These are phyloP conservation scores for Monosporozyma servazzii DNA, from an alignment of 805 yeast species.

Conservation along the genomic window DNA sequence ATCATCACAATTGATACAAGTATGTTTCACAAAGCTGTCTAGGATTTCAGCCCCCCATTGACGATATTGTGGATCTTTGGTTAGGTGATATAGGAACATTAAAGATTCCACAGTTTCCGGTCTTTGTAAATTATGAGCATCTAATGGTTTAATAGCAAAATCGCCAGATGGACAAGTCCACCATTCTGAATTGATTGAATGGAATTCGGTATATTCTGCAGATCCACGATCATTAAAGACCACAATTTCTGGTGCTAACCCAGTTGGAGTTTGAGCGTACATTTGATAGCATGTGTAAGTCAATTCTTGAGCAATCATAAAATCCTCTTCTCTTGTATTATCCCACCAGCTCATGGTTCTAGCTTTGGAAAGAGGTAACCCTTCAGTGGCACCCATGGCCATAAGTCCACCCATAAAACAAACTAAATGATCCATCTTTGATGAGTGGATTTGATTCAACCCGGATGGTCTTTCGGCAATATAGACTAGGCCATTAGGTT, in stretches of 20 bases:
- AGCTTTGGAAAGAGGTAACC: conserved; percentile 47
- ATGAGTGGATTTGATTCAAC: conserved; percentile 41
- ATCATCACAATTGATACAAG: conserved; percentile 39
- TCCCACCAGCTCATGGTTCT: conserved; percentile 50
- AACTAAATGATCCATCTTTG: conserved; percentile 87
- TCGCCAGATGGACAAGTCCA: conserved; percentile 38
- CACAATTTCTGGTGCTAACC: conserved; percentile 82
- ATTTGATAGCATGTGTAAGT: conserved; percentile 76
- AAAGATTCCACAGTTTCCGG: conserved; percentile 92
- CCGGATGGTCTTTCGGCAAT: conserved; percentile 76
- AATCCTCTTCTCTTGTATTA: conserved; percentile 47
- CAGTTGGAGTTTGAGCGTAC: conserved; percentile 69
- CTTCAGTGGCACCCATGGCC: conserved; percentile 84
- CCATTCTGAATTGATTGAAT: conserved; percentile 9
- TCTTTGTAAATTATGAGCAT: conserved; percentile 78
- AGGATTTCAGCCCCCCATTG: conserved; percentile 87
- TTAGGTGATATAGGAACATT: conserved; percentile 68
- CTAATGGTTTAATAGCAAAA: conserved; percentile 59
- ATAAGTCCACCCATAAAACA: conserved; percentile 86
- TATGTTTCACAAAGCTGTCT: conserved; percentile 52
- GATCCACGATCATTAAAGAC: conserved; percentile 57
- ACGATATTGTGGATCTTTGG: conserved; percentile 73
- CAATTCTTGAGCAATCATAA: conserved; percentile 61
- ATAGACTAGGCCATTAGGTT: conserved; percentile 54
- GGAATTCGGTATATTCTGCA: conserved; percentile 9